Evolutionary conservation across 129 eudicot species (phyloP), one percentile per base, ranked within the genome.

Genomic region (Tanacetum coccineum): DNA sequence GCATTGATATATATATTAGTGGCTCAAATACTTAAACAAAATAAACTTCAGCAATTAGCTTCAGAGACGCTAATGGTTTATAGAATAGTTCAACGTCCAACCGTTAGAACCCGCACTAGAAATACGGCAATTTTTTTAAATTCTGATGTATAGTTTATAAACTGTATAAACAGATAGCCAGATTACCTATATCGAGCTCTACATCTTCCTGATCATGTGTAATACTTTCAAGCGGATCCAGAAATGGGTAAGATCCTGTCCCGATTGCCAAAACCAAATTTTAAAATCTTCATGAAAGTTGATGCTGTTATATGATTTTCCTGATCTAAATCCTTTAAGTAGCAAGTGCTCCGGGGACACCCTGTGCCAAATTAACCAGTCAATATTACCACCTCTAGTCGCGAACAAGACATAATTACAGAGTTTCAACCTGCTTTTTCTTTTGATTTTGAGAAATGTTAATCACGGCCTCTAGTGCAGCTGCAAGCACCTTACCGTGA

Each of bases 141-240:
- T 32, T 32, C 39, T 32, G 39, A 32, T 32, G 39, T 32, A 32
- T 32, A 32, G 9, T 32, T 5, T 32, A 32, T 1, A 32, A 32
- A 8, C 9, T 32, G 17, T 5, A 15, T 50, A 55, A 62, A 67
- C 17, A 67, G 18, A 66, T 28, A 76, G 8, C 0, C 1, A 59
- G 20, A 58, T 6, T 62, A 91, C 97, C 97, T 85, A 91, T 91
- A 79, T 69, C 76, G 66, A 91, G 88, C 45, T 91, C 93, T 39
- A 67, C 59, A 56, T 58, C 83, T 76, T 82, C 85, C 49, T 48
- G 81, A 59, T 75, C 53, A 59, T 70, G 56, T 59, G n/a, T 63
- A 68, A 50, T 59, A 64, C 76, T 63, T 74, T 72, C 45, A 67
- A 76, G 70, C 67, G 83, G 77, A 65, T 81, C 85, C 22, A 86